A percentile compares a stretch with the other conserved stretches of the same genome.
phyloP scores from a whole-genome alignment of 2,329 filamentous ascomycete species.

The Neurospora crassa region DNA sequence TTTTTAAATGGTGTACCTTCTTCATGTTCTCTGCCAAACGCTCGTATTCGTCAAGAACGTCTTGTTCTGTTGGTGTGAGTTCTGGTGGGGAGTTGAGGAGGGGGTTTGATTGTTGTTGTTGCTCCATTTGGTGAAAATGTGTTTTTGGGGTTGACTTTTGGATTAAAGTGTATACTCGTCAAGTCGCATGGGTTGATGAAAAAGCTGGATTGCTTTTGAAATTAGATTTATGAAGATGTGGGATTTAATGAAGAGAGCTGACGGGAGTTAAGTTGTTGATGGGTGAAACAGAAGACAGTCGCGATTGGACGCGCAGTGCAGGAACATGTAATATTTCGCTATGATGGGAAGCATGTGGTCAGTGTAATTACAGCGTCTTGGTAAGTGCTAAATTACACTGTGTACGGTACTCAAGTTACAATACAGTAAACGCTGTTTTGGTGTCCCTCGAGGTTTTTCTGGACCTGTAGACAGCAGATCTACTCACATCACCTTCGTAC shows the following conservation, averaged over 20 bases:
- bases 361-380: not conserved
- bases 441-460: not conserved
- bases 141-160: not conserved
- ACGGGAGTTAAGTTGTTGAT: not conserved
- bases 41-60: slow-evolving; percentile 91
- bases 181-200: not conserved
- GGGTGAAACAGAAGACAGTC: not conserved
- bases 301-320: not conserved
- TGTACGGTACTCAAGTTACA: not conserved
- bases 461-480: not conserved
- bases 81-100: slow-evolving; percentile 36
- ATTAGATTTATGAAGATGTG: not conserved
- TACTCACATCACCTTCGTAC: not conserved
- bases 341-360: not conserved
- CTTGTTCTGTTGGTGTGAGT: slow-evolving; percentile 76
- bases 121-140: not conserved
- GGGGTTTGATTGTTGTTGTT: slow-evolving; percentile 1
- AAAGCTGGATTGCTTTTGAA: not conserved
- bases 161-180: not conserved
- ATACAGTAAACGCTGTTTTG: not conserved
- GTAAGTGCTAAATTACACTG: not conserved
- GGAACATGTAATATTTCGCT: not conserved
- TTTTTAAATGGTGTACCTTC: slow-evolving; percentile 59
- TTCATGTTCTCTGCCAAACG: slow-evolving; percentile 84
- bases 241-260: not conserved